Evolutionary conservation across 2,329 filamentous ascomycete genomes (phyloP), one percentile per base, ranked within the genome.

Genomic region (Dothideomycetidae sp.): DNA sequence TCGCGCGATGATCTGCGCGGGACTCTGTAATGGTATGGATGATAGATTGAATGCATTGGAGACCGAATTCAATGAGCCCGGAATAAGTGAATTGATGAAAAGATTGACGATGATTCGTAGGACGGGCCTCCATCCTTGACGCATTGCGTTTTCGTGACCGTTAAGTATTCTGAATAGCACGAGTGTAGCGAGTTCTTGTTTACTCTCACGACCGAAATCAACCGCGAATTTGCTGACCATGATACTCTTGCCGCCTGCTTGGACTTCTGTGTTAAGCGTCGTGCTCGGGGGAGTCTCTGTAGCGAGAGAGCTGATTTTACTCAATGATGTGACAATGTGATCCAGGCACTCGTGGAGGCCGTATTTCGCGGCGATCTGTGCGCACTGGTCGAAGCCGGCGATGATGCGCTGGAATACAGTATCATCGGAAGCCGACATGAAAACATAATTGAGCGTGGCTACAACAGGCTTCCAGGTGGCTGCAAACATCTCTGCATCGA

Each of bases 141-240:
- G 67, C 31, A 94, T 76, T 3, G 83, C 68, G 33, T 69, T 63
- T 59, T 96, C 90, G 49, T 83, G 92, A 29, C 82, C 82, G 39
- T 78, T 80, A 37, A 96, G 74, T 14, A 98, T 81, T 28, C 85
- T 75, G 68, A 98, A 98, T 17, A 98, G 66, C n/a, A 98, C 83
- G 36, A 96, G 75, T 5, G 84, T 93, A 5, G 90, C 88, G 38
- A 98, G 67, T 55, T 98, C 88, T 26, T 88, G 88, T 53, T 86
- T 79, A 59, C 92, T 88, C 56, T 98, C 84, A 47, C 88, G 72
- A 29, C 90, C 90, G 52, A 98, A 84, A 53, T 92, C 86, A 42
- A 98, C 90, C 31, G 92, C 88, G 45, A 94, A 75, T 63, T 96
- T 88, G 55, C 88, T 96, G 48, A 98, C 92, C 90, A 98, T 98